A percentile compares a stretch with the other conserved stretches of the same genome.
Conservation (phyloP, 768 basidiomycete genomes). For the Lyophyllum shimeji region DNA sequence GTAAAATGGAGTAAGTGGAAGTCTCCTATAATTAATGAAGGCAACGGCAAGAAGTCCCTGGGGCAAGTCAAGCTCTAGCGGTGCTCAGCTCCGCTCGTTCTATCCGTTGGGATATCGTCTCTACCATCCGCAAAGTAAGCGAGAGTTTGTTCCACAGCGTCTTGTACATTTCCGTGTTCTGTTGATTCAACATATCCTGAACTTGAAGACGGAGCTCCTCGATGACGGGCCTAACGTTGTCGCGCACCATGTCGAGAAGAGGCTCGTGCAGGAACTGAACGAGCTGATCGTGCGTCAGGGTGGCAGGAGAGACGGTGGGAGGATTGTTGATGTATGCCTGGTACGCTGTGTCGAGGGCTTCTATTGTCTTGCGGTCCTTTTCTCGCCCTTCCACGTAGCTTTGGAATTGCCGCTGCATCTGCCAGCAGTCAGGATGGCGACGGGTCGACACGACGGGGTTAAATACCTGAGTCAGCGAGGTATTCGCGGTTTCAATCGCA, state of each 20-base stretch:
- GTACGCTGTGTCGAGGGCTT: conserved; percentile 24
- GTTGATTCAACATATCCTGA: conserved; percentile 19
- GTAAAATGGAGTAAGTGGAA: neutral
- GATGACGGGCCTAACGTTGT: conserved; percentile 22
- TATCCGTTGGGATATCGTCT: conserved; percentile 16
- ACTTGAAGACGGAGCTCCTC: conserved; percentile 21
- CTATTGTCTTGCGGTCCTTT: conserved; percentile 19
- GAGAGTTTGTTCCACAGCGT: conserved; percentile 24
- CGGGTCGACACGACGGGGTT: neutral
- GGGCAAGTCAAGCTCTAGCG: neutral
- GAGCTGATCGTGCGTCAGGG: conserved; percentile 22
- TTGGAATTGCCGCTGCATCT: conserved; percentile 23
- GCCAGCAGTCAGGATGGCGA: neutral
- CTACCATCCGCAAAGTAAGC: conserved; percentile 17
- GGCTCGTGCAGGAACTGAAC: conserved; percentile 24
- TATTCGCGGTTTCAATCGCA: conserved; percentile 6
- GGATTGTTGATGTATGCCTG: conserved; percentile 17
- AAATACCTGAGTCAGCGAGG: conserved; percentile 13
- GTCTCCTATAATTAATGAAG: neutral
- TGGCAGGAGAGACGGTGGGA: conserved; percentile 15
- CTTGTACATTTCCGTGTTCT: conserved; percentile 24
- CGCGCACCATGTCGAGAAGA: conserved; percentile 22
- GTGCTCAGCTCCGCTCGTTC: neutral
- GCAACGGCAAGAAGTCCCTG: neutral
- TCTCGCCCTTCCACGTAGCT: conserved; percentile 13